phyloP scores from a whole-genome alignment of 768 basidiomycete genomes.

The Mycena haematopus region DNA sequence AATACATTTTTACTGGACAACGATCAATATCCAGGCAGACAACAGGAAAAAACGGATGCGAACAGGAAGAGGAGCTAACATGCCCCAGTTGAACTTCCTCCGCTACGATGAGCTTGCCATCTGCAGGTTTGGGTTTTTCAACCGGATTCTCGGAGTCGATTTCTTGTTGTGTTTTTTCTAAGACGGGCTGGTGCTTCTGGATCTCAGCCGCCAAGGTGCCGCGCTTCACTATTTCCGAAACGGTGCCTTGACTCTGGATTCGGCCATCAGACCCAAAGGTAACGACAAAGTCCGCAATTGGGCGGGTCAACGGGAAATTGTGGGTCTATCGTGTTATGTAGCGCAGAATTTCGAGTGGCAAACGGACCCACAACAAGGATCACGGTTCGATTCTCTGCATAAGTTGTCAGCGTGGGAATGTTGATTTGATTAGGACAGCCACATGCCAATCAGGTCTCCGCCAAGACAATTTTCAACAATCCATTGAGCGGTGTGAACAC shows the following conservation, averaged over 20 bases:
- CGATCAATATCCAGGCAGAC: slow-evolving; percentile 34
- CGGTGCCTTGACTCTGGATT: slow-evolving; percentile 48
- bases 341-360: background rate
- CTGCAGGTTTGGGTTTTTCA: slow-evolving; percentile 31
- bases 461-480: slow-evolving; percentile 57
- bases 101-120: slow-evolving; percentile 64
- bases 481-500: slow-evolving; percentile 56
- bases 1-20: slow-evolving; percentile 35
- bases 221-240: slow-evolving; percentile 45
- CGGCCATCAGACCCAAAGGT: slow-evolving; percentile 50
- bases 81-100: slow-evolving; percentile 65
- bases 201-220: slow-evolving; percentile 51
- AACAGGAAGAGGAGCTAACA: slow-evolving; percentile 48
- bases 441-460: slow-evolving; percentile 44
- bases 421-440: background rate
- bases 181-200: slow-evolving; percentile 26
- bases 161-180: slow-evolving; percentile 29
- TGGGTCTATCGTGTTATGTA: slow-evolving; percentile 44
- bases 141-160: slow-evolving; percentile 30
- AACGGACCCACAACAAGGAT: slow-evolving; percentile 49
- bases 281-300: slow-evolving; percentile 53
- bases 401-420: background rate
- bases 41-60: background rate
- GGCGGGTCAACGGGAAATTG: slow-evolving; percentile 49
- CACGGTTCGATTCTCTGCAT: slow-evolving; percentile 42